Percentiles rank a stretch among this genome's conserved stretches.
phyloP scores from a whole-genome alignment of 345 rosid genomes.

The Eucalyptus paniculata region DNA sequence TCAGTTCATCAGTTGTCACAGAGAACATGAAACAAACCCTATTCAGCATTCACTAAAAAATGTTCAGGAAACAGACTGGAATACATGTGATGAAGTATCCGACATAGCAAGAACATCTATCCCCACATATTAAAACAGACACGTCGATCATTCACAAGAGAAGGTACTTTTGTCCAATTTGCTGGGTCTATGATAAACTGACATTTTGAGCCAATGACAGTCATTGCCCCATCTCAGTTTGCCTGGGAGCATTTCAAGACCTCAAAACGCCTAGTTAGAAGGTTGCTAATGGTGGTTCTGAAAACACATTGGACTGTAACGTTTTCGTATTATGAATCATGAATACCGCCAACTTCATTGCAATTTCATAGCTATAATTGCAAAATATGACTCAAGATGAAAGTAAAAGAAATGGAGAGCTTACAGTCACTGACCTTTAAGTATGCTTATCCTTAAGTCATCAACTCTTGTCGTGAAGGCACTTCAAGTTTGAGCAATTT shows the following conservation, averaged over 20 bases:
- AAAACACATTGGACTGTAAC: background rate
- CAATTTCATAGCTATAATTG: background rate
- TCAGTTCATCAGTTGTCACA: background rate
- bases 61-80: background rate
- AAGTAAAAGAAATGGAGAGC: background rate
- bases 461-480: slow-evolving; percentile 24
- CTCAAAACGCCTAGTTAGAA: background rate
- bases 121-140: background rate
- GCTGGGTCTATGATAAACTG: background rate
- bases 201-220: background rate
- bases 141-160: background rate
- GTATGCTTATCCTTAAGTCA: slow-evolving; percentile 8
- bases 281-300: background rate
- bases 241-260: background rate
- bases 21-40: background rate
- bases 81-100: background rate
- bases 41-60: background rate
- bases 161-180: background rate
- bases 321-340: background rate
- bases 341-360: background rate
- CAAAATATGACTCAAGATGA: background rate
- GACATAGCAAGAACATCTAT: background rate
- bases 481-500: slow-evolving; percentile 65
- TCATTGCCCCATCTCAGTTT: background rate
- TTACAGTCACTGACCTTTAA: slow-evolving; percentile 10